Evolutionary conservation across 805 yeast genomes (phyloP).

Genomic region (Candida nitratophila): DNA sequence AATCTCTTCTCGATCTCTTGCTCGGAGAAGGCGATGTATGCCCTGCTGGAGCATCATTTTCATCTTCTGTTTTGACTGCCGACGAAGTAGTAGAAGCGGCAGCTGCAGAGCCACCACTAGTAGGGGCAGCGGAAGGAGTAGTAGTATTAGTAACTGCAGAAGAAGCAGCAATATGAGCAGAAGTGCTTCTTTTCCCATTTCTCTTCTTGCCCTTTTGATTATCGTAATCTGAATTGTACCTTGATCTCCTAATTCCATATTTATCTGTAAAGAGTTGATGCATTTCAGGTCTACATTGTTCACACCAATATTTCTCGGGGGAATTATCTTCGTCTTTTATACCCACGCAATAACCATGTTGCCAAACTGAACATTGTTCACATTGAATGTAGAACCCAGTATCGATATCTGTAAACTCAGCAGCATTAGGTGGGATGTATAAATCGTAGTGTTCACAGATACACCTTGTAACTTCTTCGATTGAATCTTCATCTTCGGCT

Average conservation of each 20-base stretch:
- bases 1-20: slow-evolving; percentile 3
- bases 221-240: slow-evolving; percentile 38
- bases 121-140: not conserved
- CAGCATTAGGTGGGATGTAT: slow-evolving; percentile 22
- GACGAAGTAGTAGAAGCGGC: not conserved
- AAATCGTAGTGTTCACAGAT: slow-evolving; percentile 45
- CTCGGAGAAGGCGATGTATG: not conserved
- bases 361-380: slow-evolving; percentile 94
- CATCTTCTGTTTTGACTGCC: not conserved
- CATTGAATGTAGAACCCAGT: slow-evolving; percentile 73
- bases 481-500: slow-evolving; percentile 19
- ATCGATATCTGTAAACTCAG: slow-evolving; percentile 32
- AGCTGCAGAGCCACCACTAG: no score
- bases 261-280: slow-evolving; percentile 50
- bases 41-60: not conserved
- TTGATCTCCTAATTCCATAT: slow-evolving; percentile 40
- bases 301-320: slow-evolving; percentile 96
- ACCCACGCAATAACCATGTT: slow-evolving; percentile 95
- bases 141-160: not conserved
- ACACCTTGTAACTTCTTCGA: slow-evolving; percentile 46
- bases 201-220: slow-evolving; percentile 12
- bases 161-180: not conserved
- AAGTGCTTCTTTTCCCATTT: not conserved
- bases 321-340: slow-evolving; percentile 64
- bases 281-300: slow-evolving; percentile 77